Evolutionary conservation across 257 asterid species (phyloP), one percentile per base, ranked within the genome.

Genomic region (Scutellaria galericulata): DNA sequence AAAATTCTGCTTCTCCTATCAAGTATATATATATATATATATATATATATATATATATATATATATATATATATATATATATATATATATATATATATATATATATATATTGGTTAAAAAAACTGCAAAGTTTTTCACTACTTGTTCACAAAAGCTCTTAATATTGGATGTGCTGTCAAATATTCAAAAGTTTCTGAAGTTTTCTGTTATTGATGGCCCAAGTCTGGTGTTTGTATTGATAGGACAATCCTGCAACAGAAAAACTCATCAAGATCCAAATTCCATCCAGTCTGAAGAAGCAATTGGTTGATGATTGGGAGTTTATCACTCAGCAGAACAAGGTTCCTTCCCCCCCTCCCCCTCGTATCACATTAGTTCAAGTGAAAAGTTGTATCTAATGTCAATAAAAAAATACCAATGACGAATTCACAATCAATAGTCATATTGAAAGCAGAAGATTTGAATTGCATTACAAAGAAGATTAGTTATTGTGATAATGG

Each of bases 261-360:
- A 93, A 89, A 66, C 82, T 81, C 48, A 40, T 90, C 73, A 86
- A 87, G 86, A 84, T 93, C 74, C 91, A 83, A 76, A 83, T 92
- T 69, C 94, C 99, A 27, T 74, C 86, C 22, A 81, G 80, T 78
- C 77, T 95, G 81, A 95, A 84, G 89, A 92, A 90, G 79, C 94
- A 82, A 70, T 82, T 95, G 37, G 86, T 90, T 70, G 85, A 87
- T 72, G 99, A 95, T 77, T 90, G 94, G 95, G 96, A 95, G 79
- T 86, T 60, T 40, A 62, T 95, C 73, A 87, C 89, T 54, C 92
- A 88, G 80, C 96, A 90, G 81, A 86, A 92, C 82, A 92, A 90
- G 99, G 99, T 90, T 7, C 7, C 24, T 1, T 14, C 11, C 42
- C 40, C 44, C 41, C 18, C n/a, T n/a, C 18, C 40, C 7, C 7